These are phyloP conservation scores for Myriosclerotinia duriaeana DNA, from an alignment of 2,329 filamentous ascomycete genomes.

Conservation along the genomic window DNA sequence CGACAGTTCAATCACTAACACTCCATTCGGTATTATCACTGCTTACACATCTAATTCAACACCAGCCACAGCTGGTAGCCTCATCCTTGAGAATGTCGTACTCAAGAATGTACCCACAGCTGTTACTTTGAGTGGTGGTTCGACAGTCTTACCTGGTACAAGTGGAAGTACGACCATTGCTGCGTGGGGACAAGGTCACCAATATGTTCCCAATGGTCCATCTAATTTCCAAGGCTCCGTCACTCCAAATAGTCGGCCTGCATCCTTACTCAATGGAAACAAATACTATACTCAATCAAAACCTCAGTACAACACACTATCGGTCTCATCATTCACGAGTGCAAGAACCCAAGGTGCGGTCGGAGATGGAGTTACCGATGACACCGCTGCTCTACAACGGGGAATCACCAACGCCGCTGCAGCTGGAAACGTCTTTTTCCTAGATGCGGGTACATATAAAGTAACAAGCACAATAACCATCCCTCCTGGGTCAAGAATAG, in stretches of 20 bases:
- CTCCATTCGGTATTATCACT: conserved; percentile 50
- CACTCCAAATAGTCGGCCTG: conserved; percentile 33
- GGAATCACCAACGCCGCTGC: conserved; percentile 53
- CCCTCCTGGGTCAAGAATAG: conserved; percentile 45
- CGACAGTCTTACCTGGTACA: conserved; percentile 2
- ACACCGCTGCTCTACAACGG: conserved; percentile 58
- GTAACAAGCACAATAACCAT: conserved; percentile 50
- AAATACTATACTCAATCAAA: conserved; percentile 50
- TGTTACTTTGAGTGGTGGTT: conserved; percentile 42
- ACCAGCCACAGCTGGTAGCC: conserved; percentile 26
- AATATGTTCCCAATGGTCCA: conserved; percentile 57
- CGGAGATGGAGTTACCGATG: conserved; percentile 58
- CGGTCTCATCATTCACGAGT: conserved; percentile 45
- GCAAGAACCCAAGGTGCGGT: conserved; percentile 45
- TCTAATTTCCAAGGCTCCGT: conserved; percentile 44
- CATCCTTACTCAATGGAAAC: conserved; percentile 17
- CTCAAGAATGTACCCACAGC: conserved; percentile 21
- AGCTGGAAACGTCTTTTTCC: conserved; percentile 52
- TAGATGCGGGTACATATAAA: conserved; percentile 57
- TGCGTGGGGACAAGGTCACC: conserved; percentile 30
- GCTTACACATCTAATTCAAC: conserved; percentile 53
- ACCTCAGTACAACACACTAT: conserved; percentile 51
- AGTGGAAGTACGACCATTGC: conserved; percentile 25
- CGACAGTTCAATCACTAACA: conserved; percentile 54
- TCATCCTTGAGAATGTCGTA: conserved; percentile 24